Percentiles rank a stretch among this genome's conserved stretches.
These are phyloP conservation scores for Exophiala lecanii-corni DNA, from an alignment of 2,329 filamentous ascomycete species.

Conservation along the genomic window DNA sequence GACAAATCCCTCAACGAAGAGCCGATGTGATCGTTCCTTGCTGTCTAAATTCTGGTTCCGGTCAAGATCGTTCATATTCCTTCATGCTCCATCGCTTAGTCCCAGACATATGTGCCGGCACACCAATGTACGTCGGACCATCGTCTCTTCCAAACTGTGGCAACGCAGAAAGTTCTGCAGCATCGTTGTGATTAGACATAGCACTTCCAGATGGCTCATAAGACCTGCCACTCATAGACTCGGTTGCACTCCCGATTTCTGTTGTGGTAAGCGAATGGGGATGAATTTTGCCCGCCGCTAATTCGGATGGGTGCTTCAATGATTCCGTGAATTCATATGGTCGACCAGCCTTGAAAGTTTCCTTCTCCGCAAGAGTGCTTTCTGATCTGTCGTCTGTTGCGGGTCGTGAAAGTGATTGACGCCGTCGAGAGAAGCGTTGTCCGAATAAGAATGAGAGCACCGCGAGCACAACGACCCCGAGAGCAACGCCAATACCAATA, in stretches of 20 bases:
- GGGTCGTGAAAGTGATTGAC: not conserved
- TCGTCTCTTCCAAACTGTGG: constrained; percentile 13
- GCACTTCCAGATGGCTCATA: constrained; percentile 3
- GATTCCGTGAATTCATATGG: constrained; percentile 16
- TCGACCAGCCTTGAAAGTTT: constrained; percentile 16
- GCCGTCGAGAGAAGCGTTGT: constrained; percentile 12
- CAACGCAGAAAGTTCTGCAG: constrained; percentile 13
- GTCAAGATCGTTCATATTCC: constrained; percentile 17
- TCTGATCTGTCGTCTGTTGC: not conserved
- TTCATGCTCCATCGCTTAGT: constrained; percentile 24
- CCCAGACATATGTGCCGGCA: constrained; percentile 20
- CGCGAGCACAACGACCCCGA: constrained; percentile 11
- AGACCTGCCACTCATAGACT: constrained; percentile 7
- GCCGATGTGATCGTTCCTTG: no score
- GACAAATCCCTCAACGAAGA: no score
- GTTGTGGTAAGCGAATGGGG: constrained; percentile 11
- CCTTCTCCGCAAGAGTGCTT: constrained; percentile 10
- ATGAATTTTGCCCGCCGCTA: constrained; percentile 2
- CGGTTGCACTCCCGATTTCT: constrained; percentile 7
- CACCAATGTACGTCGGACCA: constrained; percentile 20
- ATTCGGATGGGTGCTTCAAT: not conserved
- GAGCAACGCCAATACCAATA: constrained; percentile 19
- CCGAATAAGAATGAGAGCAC: constrained; percentile 16
- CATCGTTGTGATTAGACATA: constrained; percentile 1
- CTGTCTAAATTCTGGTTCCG: no score